Conservation (phyloP, 2,329 filamentous ascomycete species). For the Fusarium papillatum region DNA sequence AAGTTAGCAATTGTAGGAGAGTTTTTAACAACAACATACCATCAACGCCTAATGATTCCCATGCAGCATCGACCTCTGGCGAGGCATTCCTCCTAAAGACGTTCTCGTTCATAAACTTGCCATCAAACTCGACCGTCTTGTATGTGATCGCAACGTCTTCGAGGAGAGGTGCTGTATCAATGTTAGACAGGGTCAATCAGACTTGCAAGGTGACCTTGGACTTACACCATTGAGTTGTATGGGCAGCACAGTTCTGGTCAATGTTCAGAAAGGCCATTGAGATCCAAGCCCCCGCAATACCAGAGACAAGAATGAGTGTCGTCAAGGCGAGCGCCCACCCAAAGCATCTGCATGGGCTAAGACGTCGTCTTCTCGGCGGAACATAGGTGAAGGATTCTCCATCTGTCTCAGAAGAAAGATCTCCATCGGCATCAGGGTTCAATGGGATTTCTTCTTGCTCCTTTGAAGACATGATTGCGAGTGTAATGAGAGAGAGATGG, state of each 20-base stretch:
- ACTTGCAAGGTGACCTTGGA: not conserved
- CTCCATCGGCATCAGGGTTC: conserved; percentile 20
- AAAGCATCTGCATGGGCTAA: conserved; percentile 31
- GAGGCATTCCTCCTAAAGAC: conserved; percentile 64
- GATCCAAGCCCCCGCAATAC: conserved; percentile 34
- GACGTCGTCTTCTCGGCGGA: conserved; percentile 22
- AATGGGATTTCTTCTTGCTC: conserved; percentile 39
- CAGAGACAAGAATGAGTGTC: conserved; percentile 30
- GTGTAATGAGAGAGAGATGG: not conserved
- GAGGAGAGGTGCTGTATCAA: conserved; percentile 48
- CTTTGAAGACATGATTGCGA: conserved; percentile 34
- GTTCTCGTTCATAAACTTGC: conserved; percentile 67
- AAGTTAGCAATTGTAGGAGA: conserved; percentile 6
- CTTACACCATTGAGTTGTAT: conserved; percentile 56
- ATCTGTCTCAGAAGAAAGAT: conserved; percentile 36
- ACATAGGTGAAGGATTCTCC: conserved; percentile 32
- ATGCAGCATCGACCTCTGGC: conserved; percentile 69
- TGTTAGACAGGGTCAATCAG: not conserved
- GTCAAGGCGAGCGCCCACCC: conserved; percentile 16
- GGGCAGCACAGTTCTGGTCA: conserved; percentile 40
- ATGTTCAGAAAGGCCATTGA: conserved; percentile 37
- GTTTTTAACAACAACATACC: conserved; percentile 51
- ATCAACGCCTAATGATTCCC: conserved; percentile 59
- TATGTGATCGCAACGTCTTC: conserved; percentile 51
- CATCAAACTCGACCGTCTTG: conserved; percentile 62